These are phyloP conservation scores for Hemisphaericaspora lyxosophila DNA, from an alignment of 1,139 yeast genomes.

Conservation along the genomic window DNA sequence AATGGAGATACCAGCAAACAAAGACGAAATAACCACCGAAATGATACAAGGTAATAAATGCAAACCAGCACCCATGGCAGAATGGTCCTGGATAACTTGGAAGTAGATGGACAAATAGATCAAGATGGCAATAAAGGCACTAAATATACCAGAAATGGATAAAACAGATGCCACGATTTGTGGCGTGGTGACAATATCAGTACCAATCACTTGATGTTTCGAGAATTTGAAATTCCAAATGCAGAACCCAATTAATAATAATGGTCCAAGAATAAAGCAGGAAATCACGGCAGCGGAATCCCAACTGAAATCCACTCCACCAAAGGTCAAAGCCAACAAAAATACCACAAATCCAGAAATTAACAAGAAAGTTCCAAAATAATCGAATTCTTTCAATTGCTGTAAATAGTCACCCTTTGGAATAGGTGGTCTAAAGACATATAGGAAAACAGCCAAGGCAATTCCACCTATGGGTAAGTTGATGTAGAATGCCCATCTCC, in stretches of 20 bases:
- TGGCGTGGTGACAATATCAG: constrained; percentile 24
- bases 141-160: constrained; percentile 22
- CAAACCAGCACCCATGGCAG: constrained; percentile 41
- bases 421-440: constrained; percentile 34
- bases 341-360: constrained; percentile 43
- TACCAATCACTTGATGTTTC: constrained; percentile 29
- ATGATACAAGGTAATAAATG: constrained; percentile 38
- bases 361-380: constrained; percentile 46
- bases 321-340: constrained; percentile 42
- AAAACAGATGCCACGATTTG: constrained; percentile 26
- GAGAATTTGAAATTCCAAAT: constrained; percentile 30
- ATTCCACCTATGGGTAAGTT: constrained; percentile 41
- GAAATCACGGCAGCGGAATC: constrained; percentile 47
- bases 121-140: constrained; percentile 26
- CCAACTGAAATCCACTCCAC: constrained; percentile 53
- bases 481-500: constrained; percentile 82
- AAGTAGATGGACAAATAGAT: constrained; percentile 36
- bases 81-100: constrained; percentile 33
- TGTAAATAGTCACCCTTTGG: constrained; percentile 23
- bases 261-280: constrained; percentile 47
- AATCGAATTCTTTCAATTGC: constrained; percentile 47
- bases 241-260: constrained; percentile 18
- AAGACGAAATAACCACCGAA: constrained; percentile 32
- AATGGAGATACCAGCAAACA: constrained; percentile 29
- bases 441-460: constrained; percentile 26